Conservation (phyloP, 306 rosid species). For the barrel medic (Medicago truncatula) region MtrunA17r5.0-ANR NC_053049.1:16636001-16636500, state of each 20-base stretch:
- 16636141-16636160: background rate
- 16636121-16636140: background rate
- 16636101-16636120: background rate
- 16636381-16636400: background rate
- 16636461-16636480: too few relatives aligned
- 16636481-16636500: background rate
- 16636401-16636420: background rate
- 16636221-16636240: conserved; percentile 1
- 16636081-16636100: background rate
- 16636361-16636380: too few relatives aligned
- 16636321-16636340: background rate
- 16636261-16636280: background rate
- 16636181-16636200: background rate
- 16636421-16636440: too few relatives aligned
- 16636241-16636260: background rate
- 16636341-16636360: too few relatives aligned
- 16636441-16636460: too few relatives aligned
- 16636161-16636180: background rate
- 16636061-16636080: background rate
- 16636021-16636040: too few relatives aligned
- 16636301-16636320: background rate
- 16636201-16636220: background rate
- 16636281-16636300: background rate
- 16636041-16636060: too few relatives aligned
- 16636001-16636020: too few relatives aligned